phyloP scores from a whole-genome alignment of 2,329 filamentous ascomycete genomes.

The Fusarium concolor region DNA sequence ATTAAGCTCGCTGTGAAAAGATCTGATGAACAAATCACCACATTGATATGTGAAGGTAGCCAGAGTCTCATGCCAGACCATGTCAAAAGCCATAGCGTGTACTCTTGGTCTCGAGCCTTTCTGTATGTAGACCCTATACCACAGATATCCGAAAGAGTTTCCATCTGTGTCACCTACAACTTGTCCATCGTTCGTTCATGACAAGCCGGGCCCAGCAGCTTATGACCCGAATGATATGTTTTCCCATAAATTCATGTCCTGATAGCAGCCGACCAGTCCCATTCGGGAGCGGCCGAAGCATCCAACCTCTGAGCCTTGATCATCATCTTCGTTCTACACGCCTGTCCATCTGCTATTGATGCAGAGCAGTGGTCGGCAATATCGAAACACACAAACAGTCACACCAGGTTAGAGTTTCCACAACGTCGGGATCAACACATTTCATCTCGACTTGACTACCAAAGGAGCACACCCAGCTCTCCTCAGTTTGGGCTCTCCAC shows the following conservation, averaged over 20 bases:
- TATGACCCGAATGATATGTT: background rate
- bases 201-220: background rate
- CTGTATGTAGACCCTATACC: background rate
- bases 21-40: too few relatives aligned
- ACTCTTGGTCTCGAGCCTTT: background rate
- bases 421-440: slow-evolving; percentile 50
- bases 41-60: background rate
- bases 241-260: background rate
- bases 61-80: background rate
- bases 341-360: slow-evolving; percentile 2
- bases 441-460: slow-evolving; percentile 55
- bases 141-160: background rate
- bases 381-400: slow-evolving; percentile 44
- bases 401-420: slow-evolving; percentile 46
- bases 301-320: slow-evolving; percentile 1
- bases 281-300: background rate
- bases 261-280: background rate
- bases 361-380: slow-evolving; percentile 32
- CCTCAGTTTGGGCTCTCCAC: slow-evolving; percentile 40
- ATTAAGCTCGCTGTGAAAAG: background rate
- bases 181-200: background rate
- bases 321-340: slow-evolving; percentile 30
- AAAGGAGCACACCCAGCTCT: slow-evolving; percentile 48
- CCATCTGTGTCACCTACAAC: background rate
- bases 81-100: background rate